phyloP scores from a whole-genome alignment of 352 stramenopile genomes.

The Phytopythium ostracodes region DNA sequence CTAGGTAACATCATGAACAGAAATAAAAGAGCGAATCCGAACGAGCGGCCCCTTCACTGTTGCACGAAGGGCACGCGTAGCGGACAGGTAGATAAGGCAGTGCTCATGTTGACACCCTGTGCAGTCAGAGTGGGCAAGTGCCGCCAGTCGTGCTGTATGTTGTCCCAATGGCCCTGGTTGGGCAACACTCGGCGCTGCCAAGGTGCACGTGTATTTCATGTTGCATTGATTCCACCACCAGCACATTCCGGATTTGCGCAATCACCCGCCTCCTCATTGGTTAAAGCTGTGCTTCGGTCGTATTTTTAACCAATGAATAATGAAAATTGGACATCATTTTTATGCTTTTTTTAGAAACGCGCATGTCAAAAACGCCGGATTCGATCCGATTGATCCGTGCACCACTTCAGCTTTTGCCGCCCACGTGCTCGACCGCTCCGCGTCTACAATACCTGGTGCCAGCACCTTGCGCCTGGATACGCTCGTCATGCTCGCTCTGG shows the following conservation, averaged over 20 bases:
- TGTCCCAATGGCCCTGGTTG: too few species aligned
- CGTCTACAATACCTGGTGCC: too few species aligned
- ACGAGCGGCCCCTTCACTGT: not conserved
- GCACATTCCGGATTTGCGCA: slow-evolving; percentile 4
- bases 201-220: too few species aligned
- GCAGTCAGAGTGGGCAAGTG: too few species aligned
- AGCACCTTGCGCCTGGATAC: not conserved
- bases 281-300: not conserved
- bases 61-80: not conserved
- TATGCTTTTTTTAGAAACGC: not conserved
- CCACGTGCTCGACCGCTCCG: too few species aligned
- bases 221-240: too few species aligned
- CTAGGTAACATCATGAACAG: not conserved
- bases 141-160: too few species aligned
- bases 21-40: not conserved
- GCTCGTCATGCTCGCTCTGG: slow-evolving; percentile 3
- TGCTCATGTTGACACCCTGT: too few species aligned
- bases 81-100: too few species aligned
- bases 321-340: not conserved
- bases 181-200: too few species aligned
- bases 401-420: not conserved
- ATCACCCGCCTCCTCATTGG: slow-evolving; percentile 1
- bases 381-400: not conserved
- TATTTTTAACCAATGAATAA: slow-evolving; percentile 7
- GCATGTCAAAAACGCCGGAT: not conserved